Conservation (phyloP, 345 rosid species). For the Euphorbia pulcherrima region DNA sequence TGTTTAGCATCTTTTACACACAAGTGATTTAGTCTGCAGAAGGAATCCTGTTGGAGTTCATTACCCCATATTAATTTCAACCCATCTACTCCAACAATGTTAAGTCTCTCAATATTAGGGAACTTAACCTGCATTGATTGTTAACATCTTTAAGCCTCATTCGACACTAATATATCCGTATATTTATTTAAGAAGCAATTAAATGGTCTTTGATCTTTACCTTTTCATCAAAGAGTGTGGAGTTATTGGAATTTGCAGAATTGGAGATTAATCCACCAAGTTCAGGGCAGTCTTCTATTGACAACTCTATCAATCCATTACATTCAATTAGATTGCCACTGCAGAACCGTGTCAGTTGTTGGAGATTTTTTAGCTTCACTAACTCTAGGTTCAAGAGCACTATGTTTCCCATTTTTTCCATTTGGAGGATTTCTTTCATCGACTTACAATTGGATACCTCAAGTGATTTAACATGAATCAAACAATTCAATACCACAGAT, state of each 20-base stretch:
- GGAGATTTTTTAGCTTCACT: not conserved
- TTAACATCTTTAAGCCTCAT: not conserved
- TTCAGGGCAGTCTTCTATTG: not conserved
- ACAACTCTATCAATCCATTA: not conserved
- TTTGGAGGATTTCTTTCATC: slow-evolving; percentile 8
- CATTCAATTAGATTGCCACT: not conserved
- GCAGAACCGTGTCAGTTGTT: slow-evolving; percentile 1
- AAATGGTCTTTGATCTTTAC: too few relatives aligned
- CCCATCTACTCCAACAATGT: not conserved
- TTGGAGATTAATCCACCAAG: not conserved
- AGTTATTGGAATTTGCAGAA: not conserved
- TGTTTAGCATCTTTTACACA: not conserved
- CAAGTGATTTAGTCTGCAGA: not conserved
- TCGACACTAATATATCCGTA: not conserved
- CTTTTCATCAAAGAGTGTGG: slow-evolving; percentile 6
- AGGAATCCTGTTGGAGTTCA: not conserved
- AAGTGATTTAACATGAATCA: slow-evolving; percentile 5
- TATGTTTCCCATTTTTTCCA: not conserved
- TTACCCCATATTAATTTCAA: not conserved
- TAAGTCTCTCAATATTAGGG: slow-evolving; percentile 3
- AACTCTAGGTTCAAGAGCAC: slow-evolving; percentile 1
- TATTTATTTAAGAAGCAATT: too few relatives aligned
- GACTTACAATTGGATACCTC: not conserved
- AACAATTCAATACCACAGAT: slow-evolving; percentile 3
- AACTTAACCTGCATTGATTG: slow-evolving; percentile 2